phyloP scores from a whole-genome alignment of 805 yeast species.

The Saturnispora besseyi region DNA sequence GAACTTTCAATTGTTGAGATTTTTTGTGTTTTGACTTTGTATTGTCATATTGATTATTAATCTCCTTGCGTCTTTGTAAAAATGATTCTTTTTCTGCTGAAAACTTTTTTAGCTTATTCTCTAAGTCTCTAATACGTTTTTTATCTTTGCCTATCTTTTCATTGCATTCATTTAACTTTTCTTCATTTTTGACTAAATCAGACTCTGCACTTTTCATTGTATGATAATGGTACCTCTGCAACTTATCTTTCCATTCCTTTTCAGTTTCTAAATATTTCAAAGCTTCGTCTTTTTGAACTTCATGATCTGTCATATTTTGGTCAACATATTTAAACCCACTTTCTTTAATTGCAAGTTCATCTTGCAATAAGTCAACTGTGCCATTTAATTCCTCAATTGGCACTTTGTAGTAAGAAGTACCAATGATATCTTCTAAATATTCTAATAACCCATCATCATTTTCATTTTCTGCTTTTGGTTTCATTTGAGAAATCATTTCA shows the following conservation, averaged over 20 bases:
- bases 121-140: constrained; percentile 27
- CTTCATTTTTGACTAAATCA: constrained; percentile 32
- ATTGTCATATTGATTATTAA: constrained; percentile 19
- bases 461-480: constrained; percentile 88
- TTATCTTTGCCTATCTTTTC: constrained; percentile 9
- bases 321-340: constrained; percentile 71
- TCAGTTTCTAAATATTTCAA: constrained; percentile 56
- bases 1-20: constrained; percentile 50
- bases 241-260: constrained; percentile 45
- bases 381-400: constrained; percentile 56
- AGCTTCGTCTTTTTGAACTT: constrained; percentile 59
- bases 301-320: constrained; percentile 56
- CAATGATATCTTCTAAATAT: constrained; percentile 93
- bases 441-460: constrained; percentile 91
- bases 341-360: constrained; percentile 71
- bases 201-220: constrained; percentile 34
- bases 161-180: not conserved
- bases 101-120: constrained; percentile 20
- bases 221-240: constrained; percentile 48
- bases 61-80: constrained; percentile 17
- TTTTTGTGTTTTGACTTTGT: constrained; percentile 31
- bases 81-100: constrained; percentile 32
- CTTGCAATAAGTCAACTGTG: constrained; percentile 67
- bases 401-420: constrained; percentile 77
- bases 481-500: constrained; percentile 97